These are phyloP conservation scores for Musa balbisiana DNA, from an alignment of 202 grass and related monocot genomes.

Conservation along the genomic window DNA sequence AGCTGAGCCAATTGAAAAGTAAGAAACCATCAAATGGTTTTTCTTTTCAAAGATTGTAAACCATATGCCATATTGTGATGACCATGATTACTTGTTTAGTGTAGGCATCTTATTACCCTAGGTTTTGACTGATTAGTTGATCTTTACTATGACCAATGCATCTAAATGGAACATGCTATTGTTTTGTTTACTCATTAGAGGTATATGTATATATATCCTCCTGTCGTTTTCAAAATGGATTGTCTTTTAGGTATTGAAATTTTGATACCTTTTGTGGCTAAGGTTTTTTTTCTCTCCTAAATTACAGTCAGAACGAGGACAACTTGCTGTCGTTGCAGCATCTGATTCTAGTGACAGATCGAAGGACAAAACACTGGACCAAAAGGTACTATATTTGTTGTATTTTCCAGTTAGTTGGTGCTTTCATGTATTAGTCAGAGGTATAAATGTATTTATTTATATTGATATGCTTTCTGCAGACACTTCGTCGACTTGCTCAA, in stretches of 20 bases:
- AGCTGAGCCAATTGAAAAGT: no score
- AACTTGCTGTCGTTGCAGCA: constrained; percentile 33
- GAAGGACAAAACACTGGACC: constrained; percentile 62
- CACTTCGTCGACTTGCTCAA: constrained; percentile 84
- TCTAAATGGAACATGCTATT: background rate
- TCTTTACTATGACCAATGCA: background rate
- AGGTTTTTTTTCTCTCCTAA: background rate
- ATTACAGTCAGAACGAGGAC: constrained; percentile 66
- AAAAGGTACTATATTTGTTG: constrained; percentile 54
- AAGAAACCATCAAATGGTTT: no score
- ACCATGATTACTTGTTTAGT: background rate
- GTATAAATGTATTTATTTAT: background rate
- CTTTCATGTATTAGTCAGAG: background rate
- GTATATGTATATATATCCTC: background rate
- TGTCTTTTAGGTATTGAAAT: no score
- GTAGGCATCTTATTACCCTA: background rate
- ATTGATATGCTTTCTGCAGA: constrained; percentile 30
- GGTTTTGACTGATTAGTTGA: background rate
- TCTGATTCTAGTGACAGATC: constrained; percentile 94
- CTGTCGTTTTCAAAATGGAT: background rate
- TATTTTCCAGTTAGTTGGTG: background rate
- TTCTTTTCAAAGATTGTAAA: no score
- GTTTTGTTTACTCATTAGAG: background rate
- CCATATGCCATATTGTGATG: background rate
- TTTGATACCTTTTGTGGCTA: background rate